phyloP scores from a whole-genome alignment of 805 yeast species.

The Nakazawaea siamensis region DNA sequence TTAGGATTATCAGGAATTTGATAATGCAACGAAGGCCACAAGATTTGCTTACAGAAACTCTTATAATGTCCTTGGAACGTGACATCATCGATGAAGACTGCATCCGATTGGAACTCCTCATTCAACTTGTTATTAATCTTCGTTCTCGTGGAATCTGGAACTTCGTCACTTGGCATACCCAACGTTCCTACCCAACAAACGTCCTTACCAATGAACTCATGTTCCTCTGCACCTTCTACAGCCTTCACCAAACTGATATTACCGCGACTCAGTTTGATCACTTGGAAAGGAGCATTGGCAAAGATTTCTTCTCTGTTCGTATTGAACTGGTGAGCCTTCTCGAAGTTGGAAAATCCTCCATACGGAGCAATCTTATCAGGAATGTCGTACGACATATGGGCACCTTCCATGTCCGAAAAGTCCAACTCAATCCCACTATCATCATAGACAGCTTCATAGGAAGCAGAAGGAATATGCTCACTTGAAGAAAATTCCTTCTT shows the following conservation, averaged over 20 bases:
- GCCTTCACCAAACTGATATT: constrained; percentile 90
- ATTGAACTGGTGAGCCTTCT: constrained; percentile 21
- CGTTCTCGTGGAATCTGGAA: constrained; percentile 47
- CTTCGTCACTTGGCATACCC: constrained; percentile 84
- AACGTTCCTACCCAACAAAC: constrained; percentile 82
- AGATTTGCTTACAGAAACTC: constrained; percentile 85
- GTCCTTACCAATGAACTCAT: constrained; percentile 22
- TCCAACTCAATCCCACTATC: constrained; percentile 7
- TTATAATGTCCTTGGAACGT: constrained; percentile 87
- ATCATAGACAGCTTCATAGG: constrained; percentile 8
- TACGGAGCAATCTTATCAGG: constrained; percentile 42
- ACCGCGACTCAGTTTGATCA: constrained; percentile 64
- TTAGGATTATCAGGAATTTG: constrained; percentile 94
- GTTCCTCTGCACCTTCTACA: constrained; percentile 47
- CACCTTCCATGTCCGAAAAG: not conserved
- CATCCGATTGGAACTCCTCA: constrained; percentile 45
- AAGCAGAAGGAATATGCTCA: not conserved
- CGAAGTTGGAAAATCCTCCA: constrained; percentile 69
- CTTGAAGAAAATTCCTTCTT: constrained; percentile 2
- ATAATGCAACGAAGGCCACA: constrained; percentile 93
- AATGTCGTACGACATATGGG: constrained; percentile 1
- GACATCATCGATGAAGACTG: constrained; percentile 68
- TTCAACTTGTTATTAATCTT: constrained; percentile 42
- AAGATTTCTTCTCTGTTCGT: constrained; percentile 29
- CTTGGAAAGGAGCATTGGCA: constrained; percentile 62